Evolutionary conservation across 1,139 yeast species (phyloP), one percentile per base, ranked within the genome.

Genomic region (Wickerhamomyces sp.): DNA sequence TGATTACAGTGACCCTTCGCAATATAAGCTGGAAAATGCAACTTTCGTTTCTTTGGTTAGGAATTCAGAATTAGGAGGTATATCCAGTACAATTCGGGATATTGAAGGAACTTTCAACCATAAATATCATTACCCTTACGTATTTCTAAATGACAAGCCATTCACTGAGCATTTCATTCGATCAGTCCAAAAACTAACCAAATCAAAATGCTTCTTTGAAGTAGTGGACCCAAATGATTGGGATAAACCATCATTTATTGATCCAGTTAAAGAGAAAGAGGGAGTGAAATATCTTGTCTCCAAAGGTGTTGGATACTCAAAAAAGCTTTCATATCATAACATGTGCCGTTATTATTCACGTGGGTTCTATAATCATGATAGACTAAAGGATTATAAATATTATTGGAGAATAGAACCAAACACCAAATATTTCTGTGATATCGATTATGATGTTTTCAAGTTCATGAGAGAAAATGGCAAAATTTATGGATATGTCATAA

Each of bases 351-450:
- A 76, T 64, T 79, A 84, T 56, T 79, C 83, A 48, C 79, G 80
- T 13, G 65, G 64, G 44, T 81, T 85, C 52, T 83, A 70, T 58
- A 68, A 78, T 36, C 72, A 83, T 45, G 85, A 85, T 2, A 76
- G 75, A 41, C 57, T 85, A 55, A 65, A 65, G 36, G 64, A 78
- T 42, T 73, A 63, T 54, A 64, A 64, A 45, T 85, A 81, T 63
- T 85, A 83, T 58, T 85, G 95, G 95, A 68, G 95, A 43, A 72
- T 85, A 32, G 95, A 85, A 58, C 95, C 95, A n/a, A 66, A 67
- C 37, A 87, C 88, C 1, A 65, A 71, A 25, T 84, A 80, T 55
- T 83, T 64, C 56, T 78, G 86, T 50, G 77, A 79, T 42, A 60
- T 85, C 35, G 77, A 84, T 44, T 85, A 85, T 55, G 95, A 85